These are phyloP conservation scores for Stentor roeselii DNA, from an alignment of 73 alveolate genomes.

Conservation along the genomic window DNA sequence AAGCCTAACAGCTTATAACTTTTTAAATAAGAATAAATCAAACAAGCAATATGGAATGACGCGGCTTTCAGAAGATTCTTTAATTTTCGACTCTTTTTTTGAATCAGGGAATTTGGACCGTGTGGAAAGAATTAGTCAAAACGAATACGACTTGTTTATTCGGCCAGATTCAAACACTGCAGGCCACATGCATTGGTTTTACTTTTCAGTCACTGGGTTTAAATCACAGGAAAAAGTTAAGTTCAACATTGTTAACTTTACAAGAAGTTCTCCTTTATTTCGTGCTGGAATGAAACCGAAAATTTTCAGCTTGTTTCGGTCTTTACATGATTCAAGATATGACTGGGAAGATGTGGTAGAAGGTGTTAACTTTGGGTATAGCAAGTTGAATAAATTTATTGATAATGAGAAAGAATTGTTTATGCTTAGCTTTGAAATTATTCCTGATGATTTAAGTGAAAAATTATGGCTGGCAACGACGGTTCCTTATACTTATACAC, in stretches of 20 bases:
- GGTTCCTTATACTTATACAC: constrained; percentile 84
- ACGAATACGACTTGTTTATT: constrained; percentile 49
- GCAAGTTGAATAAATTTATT: background rate
- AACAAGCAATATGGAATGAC: background rate
- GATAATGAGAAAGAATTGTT: background rate
- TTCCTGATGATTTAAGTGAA: background rate
- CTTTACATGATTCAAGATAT: background rate
- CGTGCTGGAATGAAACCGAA: constrained; percentile 58
- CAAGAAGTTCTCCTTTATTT: constrained; percentile 69
- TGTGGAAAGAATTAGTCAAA: constrained; percentile 29
- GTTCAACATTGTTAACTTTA: constrained; percentile 83
- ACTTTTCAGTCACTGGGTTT: constrained; percentile 64
- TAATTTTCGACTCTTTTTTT: constrained; percentile 35
- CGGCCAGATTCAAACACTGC: constrained; percentile 43
- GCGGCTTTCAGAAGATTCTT: background rate
- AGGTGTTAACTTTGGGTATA: background rate
- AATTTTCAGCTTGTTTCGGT: background rate
- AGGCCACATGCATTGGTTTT: constrained; percentile 77
- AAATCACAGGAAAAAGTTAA: constrained; percentile 56
- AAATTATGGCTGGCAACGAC: constrained; percentile 83
- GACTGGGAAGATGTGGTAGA: constrained; percentile 15
- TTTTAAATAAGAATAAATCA: background rate
- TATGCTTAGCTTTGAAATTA: background rate
- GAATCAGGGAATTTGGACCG: constrained; percentile 41
- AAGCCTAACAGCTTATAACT: constrained; percentile 1